Base-by-base conservation (phyloP, 495 filamentous ascomycete species). In the Xylaria bambusicola region DNA sequence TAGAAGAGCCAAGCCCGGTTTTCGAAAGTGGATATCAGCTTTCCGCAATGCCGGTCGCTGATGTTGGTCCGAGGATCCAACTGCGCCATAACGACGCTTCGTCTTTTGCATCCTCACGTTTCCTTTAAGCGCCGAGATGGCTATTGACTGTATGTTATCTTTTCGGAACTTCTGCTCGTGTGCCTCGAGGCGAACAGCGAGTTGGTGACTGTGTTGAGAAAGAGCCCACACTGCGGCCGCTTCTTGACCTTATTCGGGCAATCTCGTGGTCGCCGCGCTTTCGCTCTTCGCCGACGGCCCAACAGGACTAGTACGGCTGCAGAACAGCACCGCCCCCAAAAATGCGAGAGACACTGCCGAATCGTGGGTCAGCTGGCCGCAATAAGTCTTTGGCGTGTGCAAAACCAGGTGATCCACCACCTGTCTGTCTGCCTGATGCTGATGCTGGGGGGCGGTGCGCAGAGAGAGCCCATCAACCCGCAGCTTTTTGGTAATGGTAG, bases 291-390 rank as follows among this genome's bases (percentile, higher is more conserved):
- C 53, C 53, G 41, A 56, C 12, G 53, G 20, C 26, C 42, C 20
- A 20, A n/a, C n/a, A n/a, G n/a, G 15, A 33, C 27, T 26, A 35
- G 36, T 42, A 56, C 29, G 18, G n/a, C 36, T 38, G 13, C 6
- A 38, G 27, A 24, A 56, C 29, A 45, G 52, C 53, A 27, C 53
- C 53, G 40, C 53, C 41, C 53, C 53, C 53, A 56, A 56, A 18
- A 7, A n/a, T n/a, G 8, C 10, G 31, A 40, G 27, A 33, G 27
- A 52, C 15, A 53, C 49, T 42, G 23, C 24, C 18, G n/a, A 23
- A 15, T 44, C n/a, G 18, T 17, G 24, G 53, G 53, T 56, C 53
- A 56, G 53, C 27, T 38, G 53, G 52, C 8, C 53, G 26, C 40
- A 23, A 36, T n/a, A 6, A 47, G 20, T 56, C 21, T 56, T 36